Evolutionary conservation across 2,329 filamentous ascomycete genomes (phyloP).

Genomic region (Pseudogymnoascus sp.): DNA sequence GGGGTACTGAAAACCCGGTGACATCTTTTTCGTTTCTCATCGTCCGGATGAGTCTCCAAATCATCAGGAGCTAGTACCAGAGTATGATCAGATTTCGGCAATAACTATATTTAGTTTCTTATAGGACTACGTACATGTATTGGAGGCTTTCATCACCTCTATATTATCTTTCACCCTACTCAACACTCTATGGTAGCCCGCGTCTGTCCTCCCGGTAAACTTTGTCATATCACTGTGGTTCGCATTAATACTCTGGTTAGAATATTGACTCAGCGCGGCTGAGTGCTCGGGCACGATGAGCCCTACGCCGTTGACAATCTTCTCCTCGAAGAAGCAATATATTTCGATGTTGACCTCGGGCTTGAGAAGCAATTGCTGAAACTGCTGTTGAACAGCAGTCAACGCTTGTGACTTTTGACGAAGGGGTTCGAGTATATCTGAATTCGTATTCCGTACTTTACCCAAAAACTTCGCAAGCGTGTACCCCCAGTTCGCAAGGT

Average conservation of each 20-base stretch:
- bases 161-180: conserved; percentile 8
- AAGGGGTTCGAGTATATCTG: conserved; percentile 8
- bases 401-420: conserved; percentile 11
- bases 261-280: conserved; percentile 12
- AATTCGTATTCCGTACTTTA: conserved; percentile 10
- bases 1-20: neutral
- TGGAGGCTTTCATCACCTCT: neutral
- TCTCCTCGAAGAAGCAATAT: conserved; percentile 14
- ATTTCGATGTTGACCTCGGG: conserved; percentile 2
- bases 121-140: neutral
- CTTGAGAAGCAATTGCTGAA: conserved; percentile 13
- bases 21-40: neutral
- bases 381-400: conserved; percentile 12
- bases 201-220: conserved; percentile 14
- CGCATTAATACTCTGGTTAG: conserved; percentile 15
- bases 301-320: conserved; percentile 9
- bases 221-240: conserved; percentile 18
- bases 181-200: conserved; percentile 14
- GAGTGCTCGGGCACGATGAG: conserved; percentile 10
- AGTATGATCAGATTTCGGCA: neutral
- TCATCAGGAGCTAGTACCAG: neutral
- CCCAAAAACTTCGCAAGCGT: conserved; percentile 8
- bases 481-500: conserved; percentile 13
- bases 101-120: neutral
- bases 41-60: neutral